Evolutionary conservation across 495 filamentous ascomycete species (phyloP).

Genomic region (Aspergillus egyptiacus): DNA sequence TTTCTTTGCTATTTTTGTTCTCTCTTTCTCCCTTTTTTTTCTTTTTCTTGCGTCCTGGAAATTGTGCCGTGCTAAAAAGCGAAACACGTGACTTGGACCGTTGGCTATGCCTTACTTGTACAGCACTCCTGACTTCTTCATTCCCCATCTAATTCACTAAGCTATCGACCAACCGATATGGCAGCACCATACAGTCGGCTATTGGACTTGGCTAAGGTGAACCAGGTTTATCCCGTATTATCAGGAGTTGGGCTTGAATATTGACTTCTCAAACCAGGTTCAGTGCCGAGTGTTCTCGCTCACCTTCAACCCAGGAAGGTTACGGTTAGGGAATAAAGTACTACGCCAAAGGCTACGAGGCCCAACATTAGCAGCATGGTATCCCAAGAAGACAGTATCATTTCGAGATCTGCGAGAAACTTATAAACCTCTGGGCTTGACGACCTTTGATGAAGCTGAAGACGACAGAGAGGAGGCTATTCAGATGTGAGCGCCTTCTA

Average conservation of each 20-base stretch:
- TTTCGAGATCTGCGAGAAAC: conserved; percentile 57
- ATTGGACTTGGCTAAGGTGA: conserved; percentile 75
- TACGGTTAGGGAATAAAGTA: conserved; percentile 81
- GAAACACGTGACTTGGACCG: too few relatives aligned
- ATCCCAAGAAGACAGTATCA: conserved; percentile 67
- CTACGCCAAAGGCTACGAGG: conserved; percentile 79
- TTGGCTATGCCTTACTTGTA: too few relatives aligned
- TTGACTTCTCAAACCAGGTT: conserved; percentile 42
- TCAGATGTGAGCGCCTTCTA: conserved; percentile 47
- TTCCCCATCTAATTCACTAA: too few relatives aligned
- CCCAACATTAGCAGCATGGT: conserved; percentile 73
- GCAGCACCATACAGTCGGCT: conserved; percentile 65
- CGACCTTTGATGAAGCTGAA: conserved; percentile 65
- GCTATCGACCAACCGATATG: conserved; percentile 56
- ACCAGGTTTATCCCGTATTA: not conserved
- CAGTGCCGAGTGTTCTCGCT: conserved; percentile 88
- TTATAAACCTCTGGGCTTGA: conserved; percentile 48
- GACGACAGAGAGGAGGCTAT: conserved; percentile 75
- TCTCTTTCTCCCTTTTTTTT: too few relatives aligned
- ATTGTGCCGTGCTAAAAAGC: too few relatives aligned
- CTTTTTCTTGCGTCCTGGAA: too few relatives aligned
- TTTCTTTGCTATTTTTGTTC: too few relatives aligned
- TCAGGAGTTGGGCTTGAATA: not conserved
- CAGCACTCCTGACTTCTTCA: not conserved
- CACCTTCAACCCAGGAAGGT: conserved; percentile 77